Evolutionary conservation across 164 flowering plant genomes (phyloP), one percentile per base, ranked within the genome.

Genomic region (Piper longum): DNA sequence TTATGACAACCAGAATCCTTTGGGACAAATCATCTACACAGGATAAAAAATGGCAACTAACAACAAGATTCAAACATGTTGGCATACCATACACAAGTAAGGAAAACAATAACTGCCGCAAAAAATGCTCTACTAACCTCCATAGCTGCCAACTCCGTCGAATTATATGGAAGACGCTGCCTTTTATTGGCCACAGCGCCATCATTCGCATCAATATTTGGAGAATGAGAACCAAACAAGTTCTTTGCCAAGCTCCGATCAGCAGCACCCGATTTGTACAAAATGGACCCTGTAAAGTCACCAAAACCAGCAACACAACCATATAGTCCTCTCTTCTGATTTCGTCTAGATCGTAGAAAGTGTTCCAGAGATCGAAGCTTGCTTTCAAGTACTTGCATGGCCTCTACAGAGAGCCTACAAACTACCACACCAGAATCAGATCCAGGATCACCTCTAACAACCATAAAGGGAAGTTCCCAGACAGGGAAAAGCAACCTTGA

Each of bases 381-480:
- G 77, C 80, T 83, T 75, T 90, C 99, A 66, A 93, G 85, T 52
- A 85, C 69, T 73, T 84, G 91, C 97, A 93, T 88, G 65, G 95
- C 88, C 73, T 66, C 86, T 66, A 74, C 62, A 72, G 96, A 76
- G 16, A 90, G 85, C 68, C 99, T 83, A 75, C 92, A 93, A 64
- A 74, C 78, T 65, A 90, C 44, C 36, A 93, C 78, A 45, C 80
- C 69, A 48, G 74, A 57, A 75, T 78, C 84, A 67, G 82, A 75
- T 66, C 70, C 81, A 55, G 62, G 42, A 57, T 74, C 75, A 62
- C 88, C 81, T 78, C 78, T 89, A 16, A 70, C 67, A 56, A 80
- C 79, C 81, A 90, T 75, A 45, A 90, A 85, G 64, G 99, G 95
- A 73, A 90, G 83, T 71, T 88, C 97, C 99, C 99, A 93, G n/a